Base-by-base conservation (phyloP, 306 rosid genomes). In the Lathyrus tuberosus region DNA sequence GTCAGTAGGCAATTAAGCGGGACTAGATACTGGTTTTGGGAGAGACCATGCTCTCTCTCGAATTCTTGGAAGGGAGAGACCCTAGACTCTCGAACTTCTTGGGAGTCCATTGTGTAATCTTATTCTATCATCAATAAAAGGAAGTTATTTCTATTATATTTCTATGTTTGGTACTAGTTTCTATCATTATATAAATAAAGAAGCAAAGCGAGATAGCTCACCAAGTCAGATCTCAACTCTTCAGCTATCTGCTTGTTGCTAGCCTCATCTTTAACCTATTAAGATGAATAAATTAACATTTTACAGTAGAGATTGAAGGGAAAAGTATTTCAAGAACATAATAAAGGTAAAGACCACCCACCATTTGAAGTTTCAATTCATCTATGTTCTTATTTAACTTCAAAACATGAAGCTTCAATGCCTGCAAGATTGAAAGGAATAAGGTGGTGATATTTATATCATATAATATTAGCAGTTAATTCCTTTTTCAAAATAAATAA, bases 391-490 rank as follows among this genome's bases (percentile, higher is more conserved):
- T 81, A 28, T 78, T 81, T 56, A 94, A 87, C 88, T 76, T 85
- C 72, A 94, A 75, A 80, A 94, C 98, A 81, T 88, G 97, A 67
- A 94, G 97, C 84, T 94, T 94, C 85, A 94, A 72, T 16, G 98
- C 83, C 98, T 94, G 92, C 92, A 81, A 26, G 62, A 73, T 49
- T 67, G 77, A 67, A 58, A 67, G 54, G 60, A 53, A 70, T 68
- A 67, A 81, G 71, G 28, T 18, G 62, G 65, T 40, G 53, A 67
- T 59, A 77, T 31, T 42, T 30, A 61, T 60, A 71, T 51, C 60
- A 73, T 3, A 70, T 61, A 46, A 30, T 38, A 44, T 53, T 48
- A 22, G 60, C 28, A 42, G 31, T 51, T 69, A 41, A 70, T 40
- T 76, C 70, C 59, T 35, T 71, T 41, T 26, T 17, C 4, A 16